Percentiles rank a stretch among this genome's conserved stretches.
Evolutionary conservation across 345 rosid genomes (phyloP).

Genomic region (Eucalyptus victrix): DNA sequence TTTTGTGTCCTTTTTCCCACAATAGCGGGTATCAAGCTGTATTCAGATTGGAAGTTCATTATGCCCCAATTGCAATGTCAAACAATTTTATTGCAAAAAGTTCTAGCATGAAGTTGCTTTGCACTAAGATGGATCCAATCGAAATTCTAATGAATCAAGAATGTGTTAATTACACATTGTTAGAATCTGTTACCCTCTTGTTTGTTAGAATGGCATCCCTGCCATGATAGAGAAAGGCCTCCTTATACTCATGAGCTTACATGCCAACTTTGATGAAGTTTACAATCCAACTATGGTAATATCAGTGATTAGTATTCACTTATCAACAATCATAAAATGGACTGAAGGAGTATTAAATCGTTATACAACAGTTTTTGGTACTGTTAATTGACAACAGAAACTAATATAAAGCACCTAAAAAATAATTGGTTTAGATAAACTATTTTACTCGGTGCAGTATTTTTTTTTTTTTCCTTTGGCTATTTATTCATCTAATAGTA

Average conservation of each 20-base stretch:
- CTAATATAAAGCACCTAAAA: background rate
- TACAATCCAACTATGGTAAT: background rate
- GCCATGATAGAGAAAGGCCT: background rate
- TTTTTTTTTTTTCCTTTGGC: background rate
- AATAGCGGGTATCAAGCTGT: background rate
- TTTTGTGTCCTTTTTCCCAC: background rate
- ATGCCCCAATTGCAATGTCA: background rate
- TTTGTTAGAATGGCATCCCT: background rate
- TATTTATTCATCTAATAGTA: background rate
- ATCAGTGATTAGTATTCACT: background rate
- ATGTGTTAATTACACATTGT: background rate
- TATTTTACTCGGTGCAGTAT: background rate
- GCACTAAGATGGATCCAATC: background rate
- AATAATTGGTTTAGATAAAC: background rate
- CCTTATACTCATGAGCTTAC: background rate
- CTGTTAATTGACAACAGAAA: background rate
- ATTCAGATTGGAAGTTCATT: background rate
- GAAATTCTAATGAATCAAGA: background rate
- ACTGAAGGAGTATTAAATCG: background rate
- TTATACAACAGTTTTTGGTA: background rate
- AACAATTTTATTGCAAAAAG: background rate
- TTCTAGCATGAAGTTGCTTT: background rate
- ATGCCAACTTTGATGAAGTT: background rate
- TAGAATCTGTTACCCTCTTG: background rate
- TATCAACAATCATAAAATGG: background rate